phyloP scores from a whole-genome alignment of 169 alveolate species.

The Eimeria maxima region DNA sequence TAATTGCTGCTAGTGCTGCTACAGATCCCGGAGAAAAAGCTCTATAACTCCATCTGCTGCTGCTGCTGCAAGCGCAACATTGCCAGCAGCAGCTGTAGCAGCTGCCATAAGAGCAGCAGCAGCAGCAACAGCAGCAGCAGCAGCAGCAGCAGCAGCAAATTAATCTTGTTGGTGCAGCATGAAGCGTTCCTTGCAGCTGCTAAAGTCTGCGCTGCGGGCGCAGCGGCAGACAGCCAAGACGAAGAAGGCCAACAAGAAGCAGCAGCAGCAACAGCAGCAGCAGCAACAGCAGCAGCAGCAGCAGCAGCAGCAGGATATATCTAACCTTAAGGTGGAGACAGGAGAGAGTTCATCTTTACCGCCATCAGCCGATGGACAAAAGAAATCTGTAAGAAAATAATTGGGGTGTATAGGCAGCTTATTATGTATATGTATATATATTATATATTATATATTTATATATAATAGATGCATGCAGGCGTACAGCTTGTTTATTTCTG shows the following conservation, averaged over 20 bases:
- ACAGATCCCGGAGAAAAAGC: not conserved
- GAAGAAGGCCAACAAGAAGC: not conserved
- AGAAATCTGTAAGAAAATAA: not conserved
- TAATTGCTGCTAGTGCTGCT: not conserved
- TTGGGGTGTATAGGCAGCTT: not conserved
- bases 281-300: not conserved
- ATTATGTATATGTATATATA: not conserved
- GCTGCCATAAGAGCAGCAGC: not conserved
- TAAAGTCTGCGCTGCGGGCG: conserved; percentile 58
- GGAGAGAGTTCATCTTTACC: not conserved
- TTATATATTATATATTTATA: not conserved
- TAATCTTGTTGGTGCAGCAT: not conserved
- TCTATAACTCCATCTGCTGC: not conserved
- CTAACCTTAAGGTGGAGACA: not conserved
- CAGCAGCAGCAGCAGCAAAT: not conserved
- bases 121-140: conserved; percentile 12
- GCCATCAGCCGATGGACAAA: not conserved
- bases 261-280: conserved; percentile 16
- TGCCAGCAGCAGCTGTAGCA: not conserved
- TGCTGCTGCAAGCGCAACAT: not conserved
- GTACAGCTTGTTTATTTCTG: not conserved
- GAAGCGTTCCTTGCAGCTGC: conserved; percentile 52
- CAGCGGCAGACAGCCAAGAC: not conserved
- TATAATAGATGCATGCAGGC: too few relatives aligned
- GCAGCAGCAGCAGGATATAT: not conserved